A percentile compares a stretch with the other conserved stretches of the same genome.
These are phyloP conservation scores for Fusarium transvaalense DNA, from an alignment of 2,329 filamentous ascomycete species.

Conservation along the genomic window DNA sequence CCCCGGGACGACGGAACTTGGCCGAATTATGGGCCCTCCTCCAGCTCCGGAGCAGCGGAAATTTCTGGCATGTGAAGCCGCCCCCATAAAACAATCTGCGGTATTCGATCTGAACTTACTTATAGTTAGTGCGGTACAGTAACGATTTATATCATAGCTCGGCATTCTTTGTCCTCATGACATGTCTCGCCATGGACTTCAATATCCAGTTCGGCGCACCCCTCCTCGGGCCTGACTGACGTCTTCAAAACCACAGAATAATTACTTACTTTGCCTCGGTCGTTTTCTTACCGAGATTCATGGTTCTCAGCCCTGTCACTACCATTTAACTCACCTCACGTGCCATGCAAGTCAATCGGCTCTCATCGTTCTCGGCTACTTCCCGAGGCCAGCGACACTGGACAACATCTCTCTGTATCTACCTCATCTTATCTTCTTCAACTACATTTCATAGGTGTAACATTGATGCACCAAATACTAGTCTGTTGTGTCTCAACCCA, in stretches of 20 bases:
- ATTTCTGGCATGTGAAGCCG: conserved; percentile 50
- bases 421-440: not conserved
- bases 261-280: conserved; percentile 35
- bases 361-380: conserved; percentile 28
- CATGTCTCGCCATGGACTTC: conserved; percentile 16
- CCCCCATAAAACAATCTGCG: not conserved
- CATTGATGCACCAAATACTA: not conserved
- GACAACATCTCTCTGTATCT: not conserved
- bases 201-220: conserved; percentile 18
- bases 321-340: conserved; percentile 27
- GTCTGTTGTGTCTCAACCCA: not conserved
- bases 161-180: conserved; percentile 24
- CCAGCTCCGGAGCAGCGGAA: conserved; percentile 49
- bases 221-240: conserved; percentile 1
- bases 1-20: conserved; percentile 46
- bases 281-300: conserved; percentile 32
- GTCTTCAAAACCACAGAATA: conserved; percentile 2
- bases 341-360: conserved; percentile 3
- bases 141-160: not conserved
- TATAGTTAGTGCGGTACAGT: not conserved
- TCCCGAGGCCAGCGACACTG: conserved; percentile 31
- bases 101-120: conserved; percentile 8
- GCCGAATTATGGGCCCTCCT: conserved; percentile 40
- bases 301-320: not conserved
- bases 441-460: not conserved